Evolutionary conservation across 345 rosid genomes (phyloP), one percentile per base, ranked within the genome.

Genomic region (Ceriops tagal): DNA sequence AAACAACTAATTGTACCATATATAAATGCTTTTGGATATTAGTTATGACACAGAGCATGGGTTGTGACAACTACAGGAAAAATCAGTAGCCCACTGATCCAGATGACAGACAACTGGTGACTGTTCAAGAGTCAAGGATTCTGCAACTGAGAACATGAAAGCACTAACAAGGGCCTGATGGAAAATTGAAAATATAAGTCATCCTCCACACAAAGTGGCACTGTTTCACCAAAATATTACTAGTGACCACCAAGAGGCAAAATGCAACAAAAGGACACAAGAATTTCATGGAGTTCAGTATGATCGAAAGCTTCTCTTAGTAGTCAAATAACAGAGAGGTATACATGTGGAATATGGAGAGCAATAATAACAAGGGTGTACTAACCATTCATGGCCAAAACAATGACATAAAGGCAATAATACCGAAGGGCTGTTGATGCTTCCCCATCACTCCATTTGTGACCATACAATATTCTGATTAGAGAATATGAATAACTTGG

Each of bases 361-460:
- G 52, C 21, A 20, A 71, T 20, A 21, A 32, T 32, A 18, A 35
- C 32, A 60, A 68, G 34, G 34, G 67, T 53, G 62, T 71, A 78
- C 96, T 76, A 65, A 88, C 96, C 96, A 3, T 88, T 89, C 88
- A 88, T 81, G 60, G 96, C 96, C 80, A 90, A 78, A 71, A 87
- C 82, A 75, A 88, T 82, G 76, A 95, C 80, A 75, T 92, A 92
- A 63, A 90, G 68, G 79, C 93, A 95, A 71, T 92, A 95, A 77
- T 86, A 95, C 61, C 80, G 88, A 51, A 92, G 92, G 52, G 91
- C 97, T 4, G 74, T 49, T 32, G 97, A 82, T 39, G 93, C 97
- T 83, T 95, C 99, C 69, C 99, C 98, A 64, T 92, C 98, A 55
- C 98, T 95, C 99, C 99, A 95, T 85, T 87, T 92, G 64, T 69